Evolutionary conservation across 2,329 filamentous ascomycete genomes (phyloP), one percentile per base, ranked within the genome.

Genomic region (Mariannaea elegans): DNA sequence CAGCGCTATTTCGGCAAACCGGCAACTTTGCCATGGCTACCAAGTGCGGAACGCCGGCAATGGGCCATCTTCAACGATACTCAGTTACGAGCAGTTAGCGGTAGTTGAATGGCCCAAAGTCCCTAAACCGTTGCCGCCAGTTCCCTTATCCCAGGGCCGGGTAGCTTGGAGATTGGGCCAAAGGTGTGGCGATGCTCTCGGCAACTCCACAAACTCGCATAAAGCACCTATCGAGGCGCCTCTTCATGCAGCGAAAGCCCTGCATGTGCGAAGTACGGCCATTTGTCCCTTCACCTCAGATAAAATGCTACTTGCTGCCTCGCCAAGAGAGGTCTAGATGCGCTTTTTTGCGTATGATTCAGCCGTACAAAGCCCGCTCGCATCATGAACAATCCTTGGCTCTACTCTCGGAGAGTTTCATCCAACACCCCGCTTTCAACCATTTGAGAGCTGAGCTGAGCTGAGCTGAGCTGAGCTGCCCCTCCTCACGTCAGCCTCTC

Each of bases 181-280:
- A 24, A 14, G 42, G 48, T 52, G 66, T 67, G 63, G 63, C 66
- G 63, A 64, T 65, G 68, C 65, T 54, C 44, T 7, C 18, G 27
- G 48, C 23, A 48, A 53, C 58, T 61, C 67, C 65, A 69, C 65
- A 46, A 41, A 50, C 24, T 52, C 29, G 56, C 59, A 67, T 63
- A 55, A 61, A 18, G 44, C 29, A 68, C 27, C n/a, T n/a, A n/a
- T n/a, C n/a, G n/a, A n/a, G n/a, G n/a, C n/a, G n/a, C n/a, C n/a
- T n/a, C n/a, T n/a, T n/a, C n/a, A n/a, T 27, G 38, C 49, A 52
- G 59, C 58, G 62, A 60, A 63, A 16, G 56, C 62, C 34, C 44
- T 21, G 5, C 32, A 23, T 18, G 34, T 41, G 18, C 36, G n/a
- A 23, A 10, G 18, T 49, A 16, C 21, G 18, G 36, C n/a, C n/a